phyloP scores from a whole-genome alignment of 176 grass and related monocot species.

The Tillandsia leiboldiana region DNA sequence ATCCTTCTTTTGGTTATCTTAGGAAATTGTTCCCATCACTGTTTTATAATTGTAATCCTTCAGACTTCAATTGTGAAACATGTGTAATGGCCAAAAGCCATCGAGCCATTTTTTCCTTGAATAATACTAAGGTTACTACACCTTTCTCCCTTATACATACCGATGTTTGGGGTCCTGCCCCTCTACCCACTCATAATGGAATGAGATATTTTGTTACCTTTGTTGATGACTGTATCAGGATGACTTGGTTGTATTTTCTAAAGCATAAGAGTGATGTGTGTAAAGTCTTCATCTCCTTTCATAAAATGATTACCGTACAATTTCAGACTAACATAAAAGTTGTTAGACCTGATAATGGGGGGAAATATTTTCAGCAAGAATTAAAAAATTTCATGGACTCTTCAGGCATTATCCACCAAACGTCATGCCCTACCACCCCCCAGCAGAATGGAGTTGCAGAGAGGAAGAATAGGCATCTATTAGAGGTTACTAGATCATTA shows the following conservation, averaged over 20 bases:
- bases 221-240: not conserved
- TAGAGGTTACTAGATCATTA: not conserved
- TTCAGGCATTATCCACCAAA: not conserved
- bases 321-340: too few relatives aligned
- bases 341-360: too few relatives aligned
- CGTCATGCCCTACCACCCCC: not conserved
- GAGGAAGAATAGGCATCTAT: not conserved
- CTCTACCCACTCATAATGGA: not conserved
- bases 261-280: too few relatives aligned
- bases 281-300: too few relatives aligned
- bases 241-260: conserved; percentile 1
- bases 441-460: not conserved
- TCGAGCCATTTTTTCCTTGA: not conserved
- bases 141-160: not conserved
- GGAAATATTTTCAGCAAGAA: too few relatives aligned
- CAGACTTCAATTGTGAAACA: not conserved
- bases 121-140: not conserved
- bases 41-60: not conserved
- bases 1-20: not conserved
- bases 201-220: not conserved
- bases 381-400: not conserved
- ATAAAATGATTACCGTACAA: too few relatives aligned
- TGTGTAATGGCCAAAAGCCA: not conserved
- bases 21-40: not conserved
- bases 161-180: not conserved